phyloP scores from a whole-genome alignment of 2,329 filamentous ascomycete species.

The Capronia coronata region DNA sequence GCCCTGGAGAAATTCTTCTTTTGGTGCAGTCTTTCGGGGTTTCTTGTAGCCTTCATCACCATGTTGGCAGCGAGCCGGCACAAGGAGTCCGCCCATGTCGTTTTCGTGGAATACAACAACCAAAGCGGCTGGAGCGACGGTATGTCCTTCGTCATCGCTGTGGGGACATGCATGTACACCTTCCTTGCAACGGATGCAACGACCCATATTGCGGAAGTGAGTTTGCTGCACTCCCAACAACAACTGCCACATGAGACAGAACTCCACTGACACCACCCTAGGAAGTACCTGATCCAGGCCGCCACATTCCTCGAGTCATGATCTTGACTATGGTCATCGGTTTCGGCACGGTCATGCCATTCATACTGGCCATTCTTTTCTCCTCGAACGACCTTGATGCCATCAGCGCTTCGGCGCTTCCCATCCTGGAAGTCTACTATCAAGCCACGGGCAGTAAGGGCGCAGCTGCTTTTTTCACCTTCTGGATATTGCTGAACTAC shows the following conservation, averaged over 20 bases:
- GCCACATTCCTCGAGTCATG: slow-evolving; percentile 27
- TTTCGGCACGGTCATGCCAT: slow-evolving; percentile 23
- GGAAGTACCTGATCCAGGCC: not conserved
- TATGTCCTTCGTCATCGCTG: slow-evolving; percentile 42
- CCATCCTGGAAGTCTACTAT: slow-evolving; percentile 24
- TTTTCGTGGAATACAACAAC: slow-evolving; percentile 54
- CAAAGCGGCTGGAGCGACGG: slow-evolving; percentile 63
- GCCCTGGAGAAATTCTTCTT: slow-evolving; percentile 12
- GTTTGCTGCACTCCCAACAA: slow-evolving; percentile 22
- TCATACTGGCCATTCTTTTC: slow-evolving; percentile 26
- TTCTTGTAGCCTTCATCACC: slow-evolving; percentile 30
- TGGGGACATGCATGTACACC: slow-evolving; percentile 30
- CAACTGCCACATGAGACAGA: not conserved
- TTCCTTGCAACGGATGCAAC: slow-evolving; percentile 28
- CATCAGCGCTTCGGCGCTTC: slow-evolving; percentile 20
- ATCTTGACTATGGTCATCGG: slow-evolving; percentile 25
- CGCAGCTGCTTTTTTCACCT: slow-evolving; percentile 21
- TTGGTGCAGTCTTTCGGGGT: slow-evolving; percentile 14
- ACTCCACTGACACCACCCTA: too few relatives aligned
- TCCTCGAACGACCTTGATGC: slow-evolving; percentile 22
- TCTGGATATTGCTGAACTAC: slow-evolving; percentile 35
- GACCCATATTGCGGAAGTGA: slow-evolving; percentile 29
- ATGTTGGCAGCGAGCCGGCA: slow-evolving; percentile 26
- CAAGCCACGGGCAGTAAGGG: slow-evolving; percentile 22
- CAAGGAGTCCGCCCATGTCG: slow-evolving; percentile 49